These are phyloP conservation scores for Pittosporum tobira DNA, from an alignment of 129 eudicot species.

Conservation along the genomic window DNA sequence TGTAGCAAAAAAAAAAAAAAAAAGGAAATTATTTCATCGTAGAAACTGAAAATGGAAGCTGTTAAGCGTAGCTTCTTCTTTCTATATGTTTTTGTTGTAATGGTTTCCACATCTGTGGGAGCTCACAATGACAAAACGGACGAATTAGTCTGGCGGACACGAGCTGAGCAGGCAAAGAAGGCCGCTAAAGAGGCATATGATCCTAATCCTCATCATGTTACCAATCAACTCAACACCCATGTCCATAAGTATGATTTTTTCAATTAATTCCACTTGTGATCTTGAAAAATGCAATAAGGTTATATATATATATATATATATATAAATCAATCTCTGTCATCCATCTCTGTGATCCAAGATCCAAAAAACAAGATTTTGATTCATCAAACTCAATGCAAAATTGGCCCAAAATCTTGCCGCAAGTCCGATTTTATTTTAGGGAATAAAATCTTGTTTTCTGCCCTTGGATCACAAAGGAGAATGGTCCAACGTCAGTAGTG, in stretches of 20 bases:
- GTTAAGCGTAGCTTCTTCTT: constrained; percentile 14
- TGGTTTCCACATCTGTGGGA: constrained; percentile 11
- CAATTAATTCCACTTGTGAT: background rate
- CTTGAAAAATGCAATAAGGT: no score
- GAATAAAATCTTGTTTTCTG: no score
- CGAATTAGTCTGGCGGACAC: constrained; percentile 27
- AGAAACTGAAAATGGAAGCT: constrained; percentile 12
- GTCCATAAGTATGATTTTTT: constrained; percentile 30
- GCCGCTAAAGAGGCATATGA: constrained; percentile 26
- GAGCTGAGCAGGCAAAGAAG: constrained; percentile 28
- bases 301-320: no score
- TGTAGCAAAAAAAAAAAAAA: background rate
- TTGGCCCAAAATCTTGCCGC: no score
- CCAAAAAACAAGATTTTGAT: no score
- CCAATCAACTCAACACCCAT: constrained; percentile 23
- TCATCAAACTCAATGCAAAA: no score
- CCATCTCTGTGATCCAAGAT: no score
- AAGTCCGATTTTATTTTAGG: no score
- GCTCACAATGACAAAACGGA: constrained; percentile 11
- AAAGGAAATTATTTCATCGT: background rate
- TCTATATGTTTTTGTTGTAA: constrained; percentile 12
- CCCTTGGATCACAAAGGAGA: no score
- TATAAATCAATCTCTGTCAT: no score
- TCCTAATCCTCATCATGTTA: constrained; percentile 26
- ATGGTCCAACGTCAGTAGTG: no score